Base-by-base conservation (phyloP, 306 rosid genomes). In the Citrullus mucosospermus region DNA sequence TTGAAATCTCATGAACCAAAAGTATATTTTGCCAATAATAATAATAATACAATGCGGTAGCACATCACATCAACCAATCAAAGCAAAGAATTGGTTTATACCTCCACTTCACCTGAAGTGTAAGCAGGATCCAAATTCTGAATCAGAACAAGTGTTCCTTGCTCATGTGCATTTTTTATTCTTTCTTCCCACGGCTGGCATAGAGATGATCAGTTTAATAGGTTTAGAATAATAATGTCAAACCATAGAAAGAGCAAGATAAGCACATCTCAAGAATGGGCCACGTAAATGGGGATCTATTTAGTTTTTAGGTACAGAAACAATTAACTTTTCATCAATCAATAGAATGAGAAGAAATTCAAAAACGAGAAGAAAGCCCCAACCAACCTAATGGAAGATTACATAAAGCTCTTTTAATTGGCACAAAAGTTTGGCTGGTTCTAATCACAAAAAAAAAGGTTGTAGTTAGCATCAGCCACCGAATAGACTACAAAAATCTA, bases 111-210 rank as follows among this genome's bases (percentile, higher is more conserved):
- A 11, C 82, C 76, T 32, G 98, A 88, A 66, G 92, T 88, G 76
- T 83, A 85, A 79, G 87, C 80, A 22, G 98, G 97, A 84, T 91
- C 93, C 88, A 96, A 88, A 82, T 92, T 96, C 79, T 91, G 90
- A 82, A 92, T 87, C 69, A 91, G 82, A 84, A 92, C 85, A 59
- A 96, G 93, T 46, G 74, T 88, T 56, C 96, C 88, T 80, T 90
- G 92, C 61, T 88, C 89, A 71, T 88, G 60, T 39, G 98, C 93
- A 76, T 60, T 46, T 83, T 83, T 83, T 84, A 92, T 46, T 73
- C 72, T 84, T 68, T 92, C 99, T 82, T 91, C 96, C 99, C 98
- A 91, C 55, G 93, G 83, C 99, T 92, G 90, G 79, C 83, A 86
- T 77, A 53, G 79, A 53, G 11, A 83, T 51, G 61, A 51, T 66